Conservation (phyloP, 495 filamentous ascomycete genomes). For the Talaromyces ruber region DNA sequence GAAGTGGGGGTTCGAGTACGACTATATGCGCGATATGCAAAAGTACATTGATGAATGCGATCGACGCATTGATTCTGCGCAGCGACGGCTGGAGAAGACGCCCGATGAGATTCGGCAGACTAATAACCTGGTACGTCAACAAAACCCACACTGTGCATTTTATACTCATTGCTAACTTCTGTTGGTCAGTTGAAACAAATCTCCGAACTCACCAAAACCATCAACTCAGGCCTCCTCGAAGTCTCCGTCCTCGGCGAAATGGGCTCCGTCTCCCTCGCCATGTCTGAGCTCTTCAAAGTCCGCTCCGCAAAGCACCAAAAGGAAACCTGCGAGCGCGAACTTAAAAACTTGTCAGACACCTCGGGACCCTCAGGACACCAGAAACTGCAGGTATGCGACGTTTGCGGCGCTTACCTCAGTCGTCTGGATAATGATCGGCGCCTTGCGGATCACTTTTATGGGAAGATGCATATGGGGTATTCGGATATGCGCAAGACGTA, state of each 20-base stretch:
- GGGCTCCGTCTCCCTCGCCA: conserved; percentile 68
- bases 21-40: conserved; percentile 92
- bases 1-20: conserved; percentile 85
- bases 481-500: conserved; percentile 93
- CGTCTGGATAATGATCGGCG: conserved; percentile 89
- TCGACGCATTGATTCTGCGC: conserved; percentile 80
- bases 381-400: conserved; percentile 97
- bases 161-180: not conserved
- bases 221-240: conserved; percentile 78
- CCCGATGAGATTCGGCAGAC: conserved; percentile 96
- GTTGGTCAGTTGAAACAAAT: conserved; percentile 71
- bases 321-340: conserved; percentile 75
- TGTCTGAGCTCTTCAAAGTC: conserved; percentile 80
- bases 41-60: conserved; percentile 97
- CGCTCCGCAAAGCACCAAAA: conserved; percentile 72
- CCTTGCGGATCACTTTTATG: conserved; percentile 95
- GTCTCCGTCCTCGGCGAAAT: conserved; percentile 77
- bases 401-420: conserved; percentile 88
- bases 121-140: conserved; percentile 56
- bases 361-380: conserved; percentile 89
- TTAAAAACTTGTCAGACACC: conserved; percentile 87
- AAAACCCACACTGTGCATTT: not conserved
- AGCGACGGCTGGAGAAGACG: conserved; percentile 90
- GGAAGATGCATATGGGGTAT: conserved; percentile 98
- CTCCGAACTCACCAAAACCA: conserved; percentile 65